phyloP scores from a whole-genome alignment of 2,329 filamentous ascomycete genomes.

The Graphiopsis chlorocephala region DNA sequence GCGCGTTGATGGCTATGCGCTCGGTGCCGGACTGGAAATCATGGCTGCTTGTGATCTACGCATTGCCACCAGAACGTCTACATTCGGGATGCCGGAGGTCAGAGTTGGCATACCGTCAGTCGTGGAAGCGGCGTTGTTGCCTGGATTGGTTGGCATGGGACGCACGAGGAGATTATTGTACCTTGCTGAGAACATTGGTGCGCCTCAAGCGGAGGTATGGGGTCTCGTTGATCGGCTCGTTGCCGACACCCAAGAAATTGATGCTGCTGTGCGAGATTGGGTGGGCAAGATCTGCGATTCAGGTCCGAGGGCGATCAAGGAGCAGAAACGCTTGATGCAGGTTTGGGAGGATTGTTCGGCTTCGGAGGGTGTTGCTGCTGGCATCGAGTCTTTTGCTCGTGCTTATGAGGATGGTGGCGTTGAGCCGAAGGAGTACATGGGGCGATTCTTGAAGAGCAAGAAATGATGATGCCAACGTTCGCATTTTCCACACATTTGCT shows the following conservation, averaged over 20 bases:
- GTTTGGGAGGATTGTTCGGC: slow-evolving; percentile 28
- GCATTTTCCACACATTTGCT: background rate
- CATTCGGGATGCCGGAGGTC: slow-evolving; percentile 43
- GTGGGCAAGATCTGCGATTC: slow-evolving; percentile 29
- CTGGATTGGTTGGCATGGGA: slow-evolving; percentile 39
- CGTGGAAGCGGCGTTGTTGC: slow-evolving; percentile 39
- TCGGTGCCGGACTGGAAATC: slow-evolving; percentile 40
- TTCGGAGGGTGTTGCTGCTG: slow-evolving; percentile 25
- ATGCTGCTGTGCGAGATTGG: slow-evolving; percentile 36
- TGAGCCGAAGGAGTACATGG: slow-evolving; percentile 29
- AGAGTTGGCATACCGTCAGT: slow-evolving; percentile 39
- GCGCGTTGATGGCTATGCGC: slow-evolving; percentile 37
- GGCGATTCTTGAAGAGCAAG: slow-evolving; percentile 21
- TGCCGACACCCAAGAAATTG: slow-evolving; percentile 27
- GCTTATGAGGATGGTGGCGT: slow-evolving; percentile 25
- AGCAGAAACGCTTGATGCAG: slow-evolving; percentile 34
- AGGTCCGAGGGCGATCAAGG: slow-evolving; percentile 34
- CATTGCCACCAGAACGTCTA: slow-evolving; percentile 32
- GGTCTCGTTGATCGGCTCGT: slow-evolving; percentile 39
- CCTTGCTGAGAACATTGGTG: slow-evolving; percentile 37
- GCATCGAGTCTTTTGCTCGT: slow-evolving; percentile 27
- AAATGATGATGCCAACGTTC: background rate
- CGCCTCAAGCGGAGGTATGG: slow-evolving; percentile 34
- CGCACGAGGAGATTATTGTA: slow-evolving; percentile 37
- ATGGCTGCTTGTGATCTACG: slow-evolving; percentile 38